Conservation (phyloP, 768 basidiomycete genomes). For the Leccinum longicurvipes region DNA sequence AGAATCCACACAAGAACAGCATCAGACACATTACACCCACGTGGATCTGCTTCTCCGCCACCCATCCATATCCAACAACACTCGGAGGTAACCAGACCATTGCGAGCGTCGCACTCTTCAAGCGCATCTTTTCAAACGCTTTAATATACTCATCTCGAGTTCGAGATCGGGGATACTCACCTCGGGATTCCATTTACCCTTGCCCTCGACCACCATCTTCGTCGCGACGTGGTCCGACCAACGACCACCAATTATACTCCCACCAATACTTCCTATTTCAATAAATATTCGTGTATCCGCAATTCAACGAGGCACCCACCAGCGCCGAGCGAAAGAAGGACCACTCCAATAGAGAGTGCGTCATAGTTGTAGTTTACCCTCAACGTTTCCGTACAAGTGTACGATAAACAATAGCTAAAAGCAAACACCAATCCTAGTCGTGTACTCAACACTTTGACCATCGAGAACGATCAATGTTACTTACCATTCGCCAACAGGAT, state of each 20-base stretch:
- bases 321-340: conserved; percentile 70
- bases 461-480: neutral
- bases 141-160: neutral
- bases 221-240: conserved; percentile 53
- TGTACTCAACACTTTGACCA: conserved; percentile 6
- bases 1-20: conserved; percentile 72
- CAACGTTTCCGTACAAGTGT: conserved; percentile 73
- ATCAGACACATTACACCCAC: conserved; percentile 67
- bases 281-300: neutral
- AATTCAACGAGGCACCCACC: conserved; percentile 39
- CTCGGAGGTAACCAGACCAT: conserved; percentile 55
- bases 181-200: conserved; percentile 59
- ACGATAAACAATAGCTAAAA: conserved; percentile 65
- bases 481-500: conserved; percentile 43
- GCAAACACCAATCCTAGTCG: conserved; percentile 64
- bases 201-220: conserved; percentile 41
- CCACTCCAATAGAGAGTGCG: conserved; percentile 69
- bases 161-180: conserved; percentile 32
- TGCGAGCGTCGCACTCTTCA: conserved; percentile 57
- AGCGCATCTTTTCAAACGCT: conserved; percentile 55
- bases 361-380: conserved; percentile 59
- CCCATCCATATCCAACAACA: conserved; percentile 74
- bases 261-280: conserved; percentile 43
- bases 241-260: conserved; percentile 55
- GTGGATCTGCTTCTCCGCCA: conserved; percentile 57